Percentiles rank a stretch among this genome's conserved stretches.
These are phyloP conservation scores for Penicillium sp. DNA, from an alignment of 2,329 filamentous ascomycete species.

Conservation along the genomic window DNA sequence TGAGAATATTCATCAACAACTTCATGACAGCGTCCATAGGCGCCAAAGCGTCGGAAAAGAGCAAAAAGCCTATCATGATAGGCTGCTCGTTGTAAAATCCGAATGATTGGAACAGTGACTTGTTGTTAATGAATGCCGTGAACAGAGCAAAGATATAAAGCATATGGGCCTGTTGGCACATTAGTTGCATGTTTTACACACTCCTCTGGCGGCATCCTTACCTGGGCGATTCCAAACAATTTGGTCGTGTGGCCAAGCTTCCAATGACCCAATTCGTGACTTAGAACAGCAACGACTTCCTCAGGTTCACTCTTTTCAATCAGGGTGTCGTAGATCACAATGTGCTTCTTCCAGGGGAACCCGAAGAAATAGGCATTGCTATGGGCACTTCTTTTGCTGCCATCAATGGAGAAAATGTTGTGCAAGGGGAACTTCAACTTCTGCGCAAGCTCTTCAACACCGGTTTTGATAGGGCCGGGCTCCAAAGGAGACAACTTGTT, in stretches of 20 bases:
- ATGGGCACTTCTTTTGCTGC: conserved; percentile 81
- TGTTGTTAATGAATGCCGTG: conserved; percentile 95
- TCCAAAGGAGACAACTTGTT: conserved; percentile 95
- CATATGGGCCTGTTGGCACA: conserved; percentile 66
- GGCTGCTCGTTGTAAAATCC: conserved; percentile 80
- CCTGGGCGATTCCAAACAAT: conserved; percentile 80
- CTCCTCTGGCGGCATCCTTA: conserved; percentile 36
- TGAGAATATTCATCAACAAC: conserved; percentile 92
- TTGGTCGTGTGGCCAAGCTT: conserved; percentile 91
- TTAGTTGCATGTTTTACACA: conserved; percentile 4
- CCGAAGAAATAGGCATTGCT: conserved; percentile 96
- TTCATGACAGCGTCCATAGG: conserved; percentile 95
- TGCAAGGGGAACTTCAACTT: conserved; percentile 86
- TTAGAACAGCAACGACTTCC: conserved; percentile 91
- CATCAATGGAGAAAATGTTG: conserved; percentile 92
- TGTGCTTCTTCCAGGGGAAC: conserved; percentile 99
- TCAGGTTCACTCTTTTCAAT: conserved; percentile 90
- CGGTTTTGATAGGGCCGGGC: conserved; percentile 79
- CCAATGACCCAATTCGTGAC: conserved; percentile 97
- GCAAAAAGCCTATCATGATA: conserved; percentile 93
- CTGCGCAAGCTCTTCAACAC: conserved; percentile 77
- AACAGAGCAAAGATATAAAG: conserved; percentile 97
- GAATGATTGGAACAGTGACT: conserved; percentile 83
- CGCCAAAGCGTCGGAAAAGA: conserved; percentile 94
- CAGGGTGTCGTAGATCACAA: conserved; percentile 97